Conservation (phyloP, 1,284 basidiomycete species). For the Cutaneotrichosporon arboriforme region DNA sequence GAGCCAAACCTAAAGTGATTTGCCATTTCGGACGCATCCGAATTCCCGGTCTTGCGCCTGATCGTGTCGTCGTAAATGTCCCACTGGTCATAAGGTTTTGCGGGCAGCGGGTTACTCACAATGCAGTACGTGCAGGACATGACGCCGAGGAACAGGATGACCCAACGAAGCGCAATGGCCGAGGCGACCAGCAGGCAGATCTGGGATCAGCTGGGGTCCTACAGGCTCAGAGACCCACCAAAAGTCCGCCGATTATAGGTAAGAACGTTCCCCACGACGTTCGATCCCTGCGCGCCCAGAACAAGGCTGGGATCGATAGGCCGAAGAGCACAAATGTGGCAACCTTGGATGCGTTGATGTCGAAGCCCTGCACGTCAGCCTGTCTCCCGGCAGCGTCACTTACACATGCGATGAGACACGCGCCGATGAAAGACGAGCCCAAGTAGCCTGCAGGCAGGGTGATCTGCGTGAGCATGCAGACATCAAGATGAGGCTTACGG, state of each 20-base stretch:
- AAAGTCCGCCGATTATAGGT: conserved; percentile 27
- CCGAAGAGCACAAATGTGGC: conserved; percentile 74
- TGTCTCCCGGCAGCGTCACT: too few species aligned
- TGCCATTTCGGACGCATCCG: conserved; percentile 86
- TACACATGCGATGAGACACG: conserved; percentile 76
- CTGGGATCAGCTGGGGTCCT: conserved; percentile 15
- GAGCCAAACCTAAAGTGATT: conserved; percentile 65
- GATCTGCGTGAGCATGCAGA: conserved; percentile 45
- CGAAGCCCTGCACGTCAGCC: conserved; percentile 68
- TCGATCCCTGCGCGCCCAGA: conserved; percentile 60
- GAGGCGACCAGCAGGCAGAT: conserved; percentile 79
- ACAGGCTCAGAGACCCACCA: conserved; percentile 28
- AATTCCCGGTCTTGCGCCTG: conserved; percentile 80
- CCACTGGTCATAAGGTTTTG: conserved; percentile 55
- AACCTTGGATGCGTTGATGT: conserved; percentile 87
- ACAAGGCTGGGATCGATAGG: conserved; percentile 87
- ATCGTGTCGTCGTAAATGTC: conserved; percentile 89
- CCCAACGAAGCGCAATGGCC: conserved; percentile 53
- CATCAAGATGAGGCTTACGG: conserved; percentile 59
- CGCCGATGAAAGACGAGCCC: conserved; percentile 85
- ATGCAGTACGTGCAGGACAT: conserved; percentile 77
- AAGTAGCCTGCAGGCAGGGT: conserved; percentile 78
- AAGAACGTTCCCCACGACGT: too few species aligned
- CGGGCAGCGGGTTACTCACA: conserved; percentile 18
- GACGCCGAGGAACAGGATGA: conserved; percentile 90